Base-by-base conservation (phyloP, 352 stramenopile genomes). In the Globisporangium echinulatum region DNA sequence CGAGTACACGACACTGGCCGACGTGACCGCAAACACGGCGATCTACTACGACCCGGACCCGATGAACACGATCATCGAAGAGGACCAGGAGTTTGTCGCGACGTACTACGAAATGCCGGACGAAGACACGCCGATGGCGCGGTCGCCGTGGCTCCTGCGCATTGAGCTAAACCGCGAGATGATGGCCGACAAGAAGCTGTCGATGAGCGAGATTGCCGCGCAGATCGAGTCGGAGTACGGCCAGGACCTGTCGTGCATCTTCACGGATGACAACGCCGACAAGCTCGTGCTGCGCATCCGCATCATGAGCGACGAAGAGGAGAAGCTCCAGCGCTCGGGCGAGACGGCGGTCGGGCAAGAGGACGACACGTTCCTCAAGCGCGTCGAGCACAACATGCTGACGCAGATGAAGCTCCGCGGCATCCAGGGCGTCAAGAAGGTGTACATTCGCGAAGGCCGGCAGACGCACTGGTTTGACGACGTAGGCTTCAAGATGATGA, bases 21-120 rank as follows among this genome's bases (percentile, higher is more conserved):
- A 99, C 67, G 85, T 99, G 56, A 97, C 97, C 0, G 87, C 91
- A 11, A 96, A 97, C 59, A 99, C 97, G 33, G 94, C 98, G 62
- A 99, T 99, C 49, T 97, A 98, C 71, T 99, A 99, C 69, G 97
- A 99, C 73, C 97, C 97, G 14, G 96, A 99, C 62, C 92, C 97
- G 49, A 92, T 92, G 61, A 97, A 98, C 70, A 99, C 96, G 7
- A 87, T 99, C 58, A 92, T 99, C 3, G 76, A 90, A 36, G 96
- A 98, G 69, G 97, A 99, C 71, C 76, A 90, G 57, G 96, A 99
- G 66, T 98, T 99, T 59, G 92, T 99, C 37, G 92, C 98, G 58
- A 95, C 92, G 56, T 99, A 98, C 77, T 99, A 98, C 67, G 96
- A 98, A 66, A 98, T 99, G 73, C 86, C 90, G 9, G 94, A 99